phyloP scores from a whole-genome alignment of 2,329 filamentous ascomycete species.

The Chaetoscypha palmicola region DNA sequence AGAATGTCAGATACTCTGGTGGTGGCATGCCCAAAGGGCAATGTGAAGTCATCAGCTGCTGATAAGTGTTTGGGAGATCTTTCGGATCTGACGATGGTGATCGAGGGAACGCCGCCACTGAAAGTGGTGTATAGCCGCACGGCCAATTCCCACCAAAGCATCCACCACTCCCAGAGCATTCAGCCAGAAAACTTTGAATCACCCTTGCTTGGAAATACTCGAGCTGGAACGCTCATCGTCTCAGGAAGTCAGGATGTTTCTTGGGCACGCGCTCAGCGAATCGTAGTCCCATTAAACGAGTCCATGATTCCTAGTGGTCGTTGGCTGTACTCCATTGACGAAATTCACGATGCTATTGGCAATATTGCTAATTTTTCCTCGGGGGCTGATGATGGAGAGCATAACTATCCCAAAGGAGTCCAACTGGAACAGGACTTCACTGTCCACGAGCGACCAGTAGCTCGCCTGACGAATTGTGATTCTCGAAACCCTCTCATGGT shows the following conservation, averaged over 20 bases:
- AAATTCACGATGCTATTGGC: constrained; percentile 84
- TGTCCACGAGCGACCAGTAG: constrained; percentile 78
- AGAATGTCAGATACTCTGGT: constrained; percentile 72
- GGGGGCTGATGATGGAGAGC: constrained; percentile 60
- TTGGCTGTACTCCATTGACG: constrained; percentile 87
- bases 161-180: constrained; percentile 86
- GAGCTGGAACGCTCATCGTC: constrained; percentile 49
- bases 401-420: constrained; percentile 48
- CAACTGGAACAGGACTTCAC: constrained; percentile 69
- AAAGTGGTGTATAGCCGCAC: constrained; percentile 88
- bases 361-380: constrained; percentile 73
- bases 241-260: constrained; percentile 59
- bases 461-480: constrained; percentile 68
- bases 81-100: constrained; percentile 75
- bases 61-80: constrained; percentile 81
- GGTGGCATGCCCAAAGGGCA: constrained; percentile 75
- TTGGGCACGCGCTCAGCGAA: constrained; percentile 71
- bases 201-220: constrained; percentile 59
- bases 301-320: constrained; percentile 71
- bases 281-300: constrained; percentile 83
- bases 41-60: constrained; percentile 55
- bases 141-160: constrained; percentile 75
- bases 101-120: constrained; percentile 82
- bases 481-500: constrained; percentile 75
- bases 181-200: constrained; percentile 82